These are phyloP conservation scores for Stemphylium beticola DNA, from an alignment of 2,329 filamentous ascomycete species.

Conservation along the genomic window DNA sequence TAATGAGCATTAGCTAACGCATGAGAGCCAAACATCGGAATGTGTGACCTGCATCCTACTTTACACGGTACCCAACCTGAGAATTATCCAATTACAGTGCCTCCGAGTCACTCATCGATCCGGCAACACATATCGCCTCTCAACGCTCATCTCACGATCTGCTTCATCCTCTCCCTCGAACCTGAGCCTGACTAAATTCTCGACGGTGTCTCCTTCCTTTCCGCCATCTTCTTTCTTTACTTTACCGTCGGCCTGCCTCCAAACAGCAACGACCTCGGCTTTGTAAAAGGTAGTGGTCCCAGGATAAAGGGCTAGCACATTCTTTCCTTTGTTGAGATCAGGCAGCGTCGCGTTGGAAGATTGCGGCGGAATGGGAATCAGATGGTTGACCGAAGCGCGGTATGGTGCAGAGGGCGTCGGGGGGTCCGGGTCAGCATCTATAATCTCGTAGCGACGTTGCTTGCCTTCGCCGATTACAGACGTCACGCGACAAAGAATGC, in stretches of 20 bases:
- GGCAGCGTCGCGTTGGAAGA: conserved; percentile 49
- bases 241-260: conserved; percentile 44
- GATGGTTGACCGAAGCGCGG: conserved; percentile 55
- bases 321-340: conserved; percentile 50
- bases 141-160: conserved; percentile 55
- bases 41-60: background rate
- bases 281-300: conserved; percentile 62
- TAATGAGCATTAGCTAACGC: background rate
- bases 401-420: conserved; percentile 49
- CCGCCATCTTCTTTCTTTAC: conserved; percentile 49
- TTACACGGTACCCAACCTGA: background rate
- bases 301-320: conserved; percentile 59
- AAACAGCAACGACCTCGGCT: conserved; percentile 55
- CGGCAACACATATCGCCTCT: conserved; percentile 57
- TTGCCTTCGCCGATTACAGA: conserved; percentile 61
- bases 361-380: conserved; percentile 54
- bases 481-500: conserved; percentile 59
- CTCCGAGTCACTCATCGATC: conserved; percentile 22
- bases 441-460: conserved; percentile 60
- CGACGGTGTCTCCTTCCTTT: conserved; percentile 50
- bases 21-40: background rate
- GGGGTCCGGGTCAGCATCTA: conserved; percentile 56
- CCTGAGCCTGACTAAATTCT: conserved; percentile 52
- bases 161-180: conserved; percentile 58
- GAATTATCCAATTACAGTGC: conserved; percentile 3